Percentiles rank a stretch among this genome's conserved stretches.
These are phyloP conservation scores for Echium plantagineum DNA, from an alignment of 257 asterid species.

Conservation along the genomic window DNA sequence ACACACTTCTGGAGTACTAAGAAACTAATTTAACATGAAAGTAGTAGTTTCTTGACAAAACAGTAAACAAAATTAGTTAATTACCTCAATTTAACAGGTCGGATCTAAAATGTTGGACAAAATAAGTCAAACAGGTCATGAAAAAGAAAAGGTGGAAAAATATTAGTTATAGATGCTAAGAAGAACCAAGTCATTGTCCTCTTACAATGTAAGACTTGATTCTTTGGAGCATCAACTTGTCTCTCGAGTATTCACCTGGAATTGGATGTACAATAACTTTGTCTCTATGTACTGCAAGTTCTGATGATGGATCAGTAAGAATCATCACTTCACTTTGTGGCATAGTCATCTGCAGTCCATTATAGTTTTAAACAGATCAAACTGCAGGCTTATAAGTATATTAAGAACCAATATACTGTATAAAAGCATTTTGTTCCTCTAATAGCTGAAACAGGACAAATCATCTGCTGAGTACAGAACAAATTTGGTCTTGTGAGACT, in stretches of 20 bases:
- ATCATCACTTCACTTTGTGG: slow-evolving; percentile 59
- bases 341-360: slow-evolving; percentile 55
- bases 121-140: neutral
- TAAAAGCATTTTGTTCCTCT: neutral
- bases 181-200: slow-evolving; percentile 15
- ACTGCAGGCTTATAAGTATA: neutral
- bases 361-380: slow-evolving; percentile 3
- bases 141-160: neutral
- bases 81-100: too few relatives aligned
- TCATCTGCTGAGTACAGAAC: neutral
- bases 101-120: too few relatives aligned
- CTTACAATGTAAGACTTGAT: slow-evolving; percentile 99
- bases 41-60: too few relatives aligned
- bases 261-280: slow-evolving; percentile 57
- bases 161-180: neutral
- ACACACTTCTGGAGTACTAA: too few relatives aligned
- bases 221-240: slow-evolving; percentile 99
- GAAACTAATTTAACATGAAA: too few relatives aligned
- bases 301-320: slow-evolving; percentile 70
- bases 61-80: too few relatives aligned
- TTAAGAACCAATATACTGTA: neutral
- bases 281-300: slow-evolving; percentile 52
- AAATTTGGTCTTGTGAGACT: neutral
- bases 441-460: neutral
- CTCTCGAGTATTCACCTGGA: slow-evolving; percentile 98